Percentiles rank a stretch among this genome's conserved stretches.
Evolutionary conservation across 768 basidiomycete species (phyloP).

Genomic region (Lenzites betulinus): DNA sequence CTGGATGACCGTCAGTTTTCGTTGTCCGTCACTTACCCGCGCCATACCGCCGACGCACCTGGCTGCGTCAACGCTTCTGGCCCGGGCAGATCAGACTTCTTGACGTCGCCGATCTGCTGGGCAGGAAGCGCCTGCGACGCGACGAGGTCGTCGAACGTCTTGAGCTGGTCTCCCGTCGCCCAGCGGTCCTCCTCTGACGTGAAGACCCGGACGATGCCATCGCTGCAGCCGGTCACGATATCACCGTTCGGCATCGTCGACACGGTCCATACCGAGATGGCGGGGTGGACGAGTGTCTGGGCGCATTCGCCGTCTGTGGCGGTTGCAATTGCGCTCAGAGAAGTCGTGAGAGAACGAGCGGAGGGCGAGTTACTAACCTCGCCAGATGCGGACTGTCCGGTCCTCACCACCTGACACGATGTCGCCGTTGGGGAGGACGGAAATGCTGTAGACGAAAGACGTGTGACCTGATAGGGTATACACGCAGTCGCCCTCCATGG

Average conservation of each 20-base stretch:
- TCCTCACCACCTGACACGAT: constrained; percentile 94
- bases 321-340: not conserved
- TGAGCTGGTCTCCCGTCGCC: constrained; percentile 64
- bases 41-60: constrained; percentile 48
- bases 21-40: not conserved
- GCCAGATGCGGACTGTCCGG: constrained; percentile 90
- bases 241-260: constrained; percentile 88
- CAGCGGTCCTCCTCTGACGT: constrained; percentile 72
- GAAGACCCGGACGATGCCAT: constrained; percentile 86
- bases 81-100: constrained; percentile 87
- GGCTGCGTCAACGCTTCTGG: constrained; percentile 74
- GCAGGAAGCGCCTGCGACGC: constrained; percentile 78
- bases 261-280: constrained; percentile 96
- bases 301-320: constrained; percentile 77
- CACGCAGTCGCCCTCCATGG: constrained; percentile 73
- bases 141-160: constrained; percentile 73
- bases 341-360: constrained; percentile 3
- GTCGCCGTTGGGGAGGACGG: constrained; percentile 78
- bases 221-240: constrained; percentile 90
- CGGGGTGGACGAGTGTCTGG: constrained; percentile 91
- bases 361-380: constrained; percentile 49
- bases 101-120: constrained; percentile 90
- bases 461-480: constrained; percentile 91
- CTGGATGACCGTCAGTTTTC: constrained; percentile 39
- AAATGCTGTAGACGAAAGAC: constrained; percentile 92